Conservation (phyloP, 306 rosid species). For the Vigna hirtella region DNA sequence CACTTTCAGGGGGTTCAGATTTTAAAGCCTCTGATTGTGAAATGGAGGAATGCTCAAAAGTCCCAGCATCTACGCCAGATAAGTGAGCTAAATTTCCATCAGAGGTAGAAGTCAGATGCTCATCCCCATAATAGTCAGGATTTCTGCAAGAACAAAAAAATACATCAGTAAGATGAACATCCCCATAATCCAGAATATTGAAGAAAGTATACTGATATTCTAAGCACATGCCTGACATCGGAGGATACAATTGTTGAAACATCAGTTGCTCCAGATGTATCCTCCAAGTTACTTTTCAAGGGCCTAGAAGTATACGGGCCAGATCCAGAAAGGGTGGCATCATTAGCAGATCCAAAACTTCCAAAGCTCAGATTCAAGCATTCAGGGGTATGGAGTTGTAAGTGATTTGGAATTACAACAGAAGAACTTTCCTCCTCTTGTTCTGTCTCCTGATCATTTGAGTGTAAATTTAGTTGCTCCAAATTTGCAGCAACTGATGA, state of each 20-base stretch:
- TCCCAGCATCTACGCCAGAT: constrained; percentile 62
- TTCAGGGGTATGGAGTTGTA: constrained; percentile 90
- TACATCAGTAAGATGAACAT: not conserved
- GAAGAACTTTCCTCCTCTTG: constrained; percentile 78
- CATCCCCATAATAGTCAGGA: constrained; percentile 83
- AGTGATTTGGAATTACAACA: constrained; percentile 93
- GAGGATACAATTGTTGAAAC: constrained; percentile 73
- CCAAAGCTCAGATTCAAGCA: constrained; percentile 97
- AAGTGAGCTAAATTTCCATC: constrained; percentile 78
- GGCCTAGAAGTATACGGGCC: constrained; percentile 61
- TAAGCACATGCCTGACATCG: constrained; percentile 64
- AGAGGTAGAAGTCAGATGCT: constrained; percentile 66
- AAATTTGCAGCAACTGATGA: constrained; percentile 76
- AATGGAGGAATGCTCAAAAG: constrained; percentile 73
- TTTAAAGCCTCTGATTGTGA: constrained; percentile 80
- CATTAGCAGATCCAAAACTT: constrained; percentile 82
- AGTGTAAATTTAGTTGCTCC: constrained; percentile 70
- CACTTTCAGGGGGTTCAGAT: constrained; percentile 71
- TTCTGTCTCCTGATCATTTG: constrained; percentile 67
- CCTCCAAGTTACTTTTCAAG: constrained; percentile 68
- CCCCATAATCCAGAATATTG: constrained; percentile 14
- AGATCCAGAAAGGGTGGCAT: constrained; percentile 57
- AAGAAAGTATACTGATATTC: constrained; percentile 6
- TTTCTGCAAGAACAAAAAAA: constrained; percentile 61
- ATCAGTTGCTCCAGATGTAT: constrained; percentile 70